Conservation (phyloP, 1,139 yeast species). For the Hansenula sp. region DNA sequence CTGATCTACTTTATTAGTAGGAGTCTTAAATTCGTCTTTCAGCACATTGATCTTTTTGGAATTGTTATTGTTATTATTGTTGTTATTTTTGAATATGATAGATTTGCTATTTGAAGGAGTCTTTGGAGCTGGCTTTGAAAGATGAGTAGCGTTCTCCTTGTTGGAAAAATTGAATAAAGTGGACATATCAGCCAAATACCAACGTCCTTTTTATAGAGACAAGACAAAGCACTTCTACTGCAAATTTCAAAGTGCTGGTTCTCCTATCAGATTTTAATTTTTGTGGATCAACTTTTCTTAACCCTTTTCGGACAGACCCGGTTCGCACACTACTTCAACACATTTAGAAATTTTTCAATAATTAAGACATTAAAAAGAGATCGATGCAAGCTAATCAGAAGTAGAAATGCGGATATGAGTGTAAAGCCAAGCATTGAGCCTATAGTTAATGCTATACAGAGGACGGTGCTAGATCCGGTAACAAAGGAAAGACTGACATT, state of each 20-base stretch:
- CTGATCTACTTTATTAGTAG: conserved; percentile 4
- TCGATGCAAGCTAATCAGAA: no score
- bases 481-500: background rate
- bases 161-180: conserved; percentile 14
- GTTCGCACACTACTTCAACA: background rate
- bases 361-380: no score
- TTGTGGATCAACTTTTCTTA: no score
- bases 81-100: conserved; percentile 8
- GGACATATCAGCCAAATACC: background rate
- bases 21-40: conserved; percentile 11
- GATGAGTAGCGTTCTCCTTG: conserved; percentile 19
- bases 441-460: no score
- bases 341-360: background rate
- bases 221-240: no score
- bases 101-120: conserved; percentile 14
- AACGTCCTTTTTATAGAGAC: no score
- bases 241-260: no score
- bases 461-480: background rate
- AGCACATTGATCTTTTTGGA: conserved; percentile 3
- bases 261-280: no score
- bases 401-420: no score
- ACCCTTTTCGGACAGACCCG: background rate
- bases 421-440: no score
- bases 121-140: conserved; percentile 12
- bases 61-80: conserved; percentile 3